These are phyloP conservation scores for Skeletonema costatum DNA, from an alignment of 108 stramenopile species.

Conservation along the genomic window DNA sequence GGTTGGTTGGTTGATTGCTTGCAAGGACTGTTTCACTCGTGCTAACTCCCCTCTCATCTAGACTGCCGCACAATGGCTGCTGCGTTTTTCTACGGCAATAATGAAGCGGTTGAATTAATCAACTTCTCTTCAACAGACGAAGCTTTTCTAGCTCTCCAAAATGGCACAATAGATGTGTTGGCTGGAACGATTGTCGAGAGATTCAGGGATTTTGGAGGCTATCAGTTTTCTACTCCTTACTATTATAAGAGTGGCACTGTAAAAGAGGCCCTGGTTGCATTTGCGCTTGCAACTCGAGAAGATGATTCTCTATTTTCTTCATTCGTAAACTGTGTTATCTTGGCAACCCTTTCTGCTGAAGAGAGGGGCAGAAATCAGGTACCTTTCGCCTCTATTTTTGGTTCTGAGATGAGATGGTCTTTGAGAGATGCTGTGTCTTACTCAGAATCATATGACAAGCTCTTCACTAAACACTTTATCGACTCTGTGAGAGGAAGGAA, in stretches of 20 bases:
- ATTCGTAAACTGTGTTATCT: constrained; percentile 56
- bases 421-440: constrained; percentile 22
- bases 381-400: constrained; percentile 49
- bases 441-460: constrained; percentile 18
- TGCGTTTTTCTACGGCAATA: constrained; percentile 50
- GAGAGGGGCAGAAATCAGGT: constrained; percentile 43
- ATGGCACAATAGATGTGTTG: constrained; percentile 54
- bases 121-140: constrained; percentile 34
- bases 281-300: constrained; percentile 46
- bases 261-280: constrained; percentile 38
- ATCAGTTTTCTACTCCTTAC: constrained; percentile 49
- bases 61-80: constrained; percentile 53
- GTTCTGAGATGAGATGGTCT: constrained; percentile 15
- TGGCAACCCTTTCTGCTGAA: constrained; percentile 51
- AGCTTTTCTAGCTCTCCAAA: constrained; percentile 37
- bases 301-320: constrained; percentile 53
- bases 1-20: neutral
- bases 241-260: constrained; percentile 46
- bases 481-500: constrained; percentile 17
- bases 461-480: constrained; percentile 17
- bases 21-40: neutral
- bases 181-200: constrained; percentile 36
- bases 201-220: constrained; percentile 43
- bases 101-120: constrained; percentile 21
- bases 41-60: neutral